Evolutionary conservation across 2,329 filamentous ascomycete species (phyloP), one percentile per base, ranked within the genome.

Genomic region (Sclerotiophoma versabilis): DNA sequence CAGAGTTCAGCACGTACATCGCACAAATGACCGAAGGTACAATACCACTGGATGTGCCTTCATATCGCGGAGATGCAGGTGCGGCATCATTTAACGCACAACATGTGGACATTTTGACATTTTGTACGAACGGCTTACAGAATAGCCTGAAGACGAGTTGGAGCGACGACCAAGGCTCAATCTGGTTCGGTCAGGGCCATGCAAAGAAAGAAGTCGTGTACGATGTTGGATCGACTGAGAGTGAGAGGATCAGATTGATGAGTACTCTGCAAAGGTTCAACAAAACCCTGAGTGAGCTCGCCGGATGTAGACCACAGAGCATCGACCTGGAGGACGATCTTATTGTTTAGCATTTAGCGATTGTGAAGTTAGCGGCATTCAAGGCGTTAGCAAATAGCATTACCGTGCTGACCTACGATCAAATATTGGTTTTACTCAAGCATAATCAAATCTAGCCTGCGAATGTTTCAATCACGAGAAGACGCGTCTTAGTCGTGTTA

Each of bases 161-260:
- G 83, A 65, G 58, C 5, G 76, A 77, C 22, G 49, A 49, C 12
- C 34, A 44, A 14, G 62, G 54, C 1, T 25, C 50, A 44, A 79
- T 83, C 57, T 83, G 77, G 62, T 77, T 84, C 26, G 75, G 76
- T 19, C 72, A 77, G 14, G 78, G 78, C 1, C 75, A 76, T 33
- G 72, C 72, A 10, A 76, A 74, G 14, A 79, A 76, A 55, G 79
- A 81, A 55, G 72, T 84, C 1, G 32, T 63, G 1, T 66, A 81
- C 15, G 75, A 76, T 22, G 48, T 77, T 14, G 67, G 62, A 4
- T 55, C 42, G 10, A 11, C 63, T 10, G 71, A 70, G 19, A 69
- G 70, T 34, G 72, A 75, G 49, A 68, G 45, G 20, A 49, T n/a
- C n/a, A 59, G 39, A 14, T 39, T 75, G 3, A 12, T 59, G 1